Evolutionary conservation across 192 early-diverging fungal genomes (phyloP), one percentile per base, ranked within the genome.

Genomic region (Coemansia sp.): DNA sequence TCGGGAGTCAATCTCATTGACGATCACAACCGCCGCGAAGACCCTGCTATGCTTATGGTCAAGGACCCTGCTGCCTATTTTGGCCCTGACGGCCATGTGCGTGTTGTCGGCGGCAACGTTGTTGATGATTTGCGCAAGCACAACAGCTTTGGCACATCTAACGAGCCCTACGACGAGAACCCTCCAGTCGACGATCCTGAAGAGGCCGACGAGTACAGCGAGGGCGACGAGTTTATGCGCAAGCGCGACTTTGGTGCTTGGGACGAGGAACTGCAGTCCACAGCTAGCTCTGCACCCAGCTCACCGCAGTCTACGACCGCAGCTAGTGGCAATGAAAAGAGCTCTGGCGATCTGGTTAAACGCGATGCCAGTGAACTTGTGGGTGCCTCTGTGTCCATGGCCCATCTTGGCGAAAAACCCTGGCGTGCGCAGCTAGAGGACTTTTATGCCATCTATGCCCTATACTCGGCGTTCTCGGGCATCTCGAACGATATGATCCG

Each of bases 91-190:
- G 71, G 76, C 0, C 76, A 79, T 29, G 71, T 79, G 45, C 76
- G 76, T 10, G 76, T 69, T 34, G 71, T 79, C 12, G 71, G 64
- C 16, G 76, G 76, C 16, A 79, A 79, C 14, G 71, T 79, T 3
- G 76, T 79, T 8, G 76, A 79, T 28, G 76, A 79, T 32, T n/a
- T 79, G 76, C 71, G 76, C 61, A 73, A 73, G 57, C 76, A 79
- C 65, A 73, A 73, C 59, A 66, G 49, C 48, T 60, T 72, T 50
- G 71, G 76, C 20, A 73, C 71, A 0, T 42, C 63, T 16, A 63
- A 60, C 60, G 71, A 79, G 68, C 76, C 76, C 12, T 79, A 79
- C 50, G 76, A 79, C 71, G 76, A 79, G 56, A 73, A 79, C 49
- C 76, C 76, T 48, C 76, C 76, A 3, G 76, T 79, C 2, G 71